phyloP scores from a whole-genome alignment of 192 early-diverging fungal genomes.

The Dissophora globulifera region DNA sequence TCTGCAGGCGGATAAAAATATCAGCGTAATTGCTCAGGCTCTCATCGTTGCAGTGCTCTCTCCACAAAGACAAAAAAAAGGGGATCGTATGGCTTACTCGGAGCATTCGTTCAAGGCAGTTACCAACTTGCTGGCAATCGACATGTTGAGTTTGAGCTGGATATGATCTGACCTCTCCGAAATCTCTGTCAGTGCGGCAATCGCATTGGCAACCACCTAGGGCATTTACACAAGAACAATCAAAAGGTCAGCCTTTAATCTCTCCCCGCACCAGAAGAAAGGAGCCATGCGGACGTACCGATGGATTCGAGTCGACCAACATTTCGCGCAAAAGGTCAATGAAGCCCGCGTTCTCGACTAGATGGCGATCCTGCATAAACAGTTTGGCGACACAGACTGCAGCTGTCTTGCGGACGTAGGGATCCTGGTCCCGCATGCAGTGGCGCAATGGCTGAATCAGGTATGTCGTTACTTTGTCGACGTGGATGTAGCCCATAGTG shows the following conservation, averaged over 20 bases:
- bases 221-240: no score
- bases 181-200: conserved; percentile 94
- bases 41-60: not conserved
- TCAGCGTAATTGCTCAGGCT: not conserved
- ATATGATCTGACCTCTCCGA: conserved; percentile 88
- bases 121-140: conserved; percentile 90
- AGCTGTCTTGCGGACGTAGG: conserved; percentile 97
- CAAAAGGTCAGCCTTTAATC: no score
- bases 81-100: conserved; percentile 70
- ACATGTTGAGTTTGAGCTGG: conserved; percentile 85
- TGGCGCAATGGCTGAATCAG: conserved; percentile 88
- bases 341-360: conserved; percentile 90
- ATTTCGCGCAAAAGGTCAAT: conserved; percentile 90
- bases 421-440: conserved; percentile 87
- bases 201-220: conserved; percentile 95
- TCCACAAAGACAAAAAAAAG: not conserved
- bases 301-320: conserved; percentile 90
- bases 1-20: conserved; percentile 5
- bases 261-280: no score
- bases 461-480: conserved; percentile 88
- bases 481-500: conserved; percentile 97
- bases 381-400: conserved; percentile 95
- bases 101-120: conserved; percentile 96
- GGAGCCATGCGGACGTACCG: conserved; percentile 72
- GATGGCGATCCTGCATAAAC: conserved; percentile 84